A percentile compares a stretch with the other conserved stretches of the same genome.
Evolutionary conservation across 2,329 filamentous ascomycete genomes (phyloP).

Genomic region (Trichoderma atrobrunneum): DNA sequence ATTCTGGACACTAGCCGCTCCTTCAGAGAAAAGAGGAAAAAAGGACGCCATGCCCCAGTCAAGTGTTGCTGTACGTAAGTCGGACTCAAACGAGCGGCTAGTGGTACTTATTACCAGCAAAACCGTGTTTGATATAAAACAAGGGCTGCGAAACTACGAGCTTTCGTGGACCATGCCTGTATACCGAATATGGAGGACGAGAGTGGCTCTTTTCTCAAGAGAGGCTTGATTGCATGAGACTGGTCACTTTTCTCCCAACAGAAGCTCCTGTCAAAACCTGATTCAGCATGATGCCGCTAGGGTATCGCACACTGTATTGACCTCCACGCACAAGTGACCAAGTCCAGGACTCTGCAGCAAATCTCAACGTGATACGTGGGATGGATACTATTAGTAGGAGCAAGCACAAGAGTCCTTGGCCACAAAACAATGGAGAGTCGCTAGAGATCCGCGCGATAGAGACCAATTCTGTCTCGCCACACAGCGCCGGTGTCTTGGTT

Average conservation of each 20-base stretch:
- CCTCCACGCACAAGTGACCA: neutral
- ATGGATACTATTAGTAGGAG: neutral
- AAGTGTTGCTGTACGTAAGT: neutral
- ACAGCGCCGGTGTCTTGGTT: neutral
- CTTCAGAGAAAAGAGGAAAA: neutral
- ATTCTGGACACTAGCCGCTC: neutral
- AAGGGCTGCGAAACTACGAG: neutral
- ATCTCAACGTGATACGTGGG: neutral
- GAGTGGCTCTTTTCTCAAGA: neutral
- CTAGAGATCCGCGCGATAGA: neutral
- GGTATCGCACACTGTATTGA: neutral
- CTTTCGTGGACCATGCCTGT: neutral
- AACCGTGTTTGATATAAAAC: neutral
- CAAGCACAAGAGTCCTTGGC: neutral
- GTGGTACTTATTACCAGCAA: neutral
- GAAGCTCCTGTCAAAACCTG: conserved; percentile 7
- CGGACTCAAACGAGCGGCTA: neutral
- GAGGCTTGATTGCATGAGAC: conserved; percentile 8
- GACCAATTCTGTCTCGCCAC: neutral
- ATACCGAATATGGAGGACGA: neutral
- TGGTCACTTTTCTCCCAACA: conserved; percentile 8
- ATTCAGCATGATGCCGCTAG: neutral
- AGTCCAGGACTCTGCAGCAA: neutral
- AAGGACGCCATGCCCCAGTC: neutral
- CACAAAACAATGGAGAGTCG: neutral